Evolutionary conservation across 495 filamentous ascomycete genomes (phyloP).

Genomic region (Aspergillus conjunctus): DNA sequence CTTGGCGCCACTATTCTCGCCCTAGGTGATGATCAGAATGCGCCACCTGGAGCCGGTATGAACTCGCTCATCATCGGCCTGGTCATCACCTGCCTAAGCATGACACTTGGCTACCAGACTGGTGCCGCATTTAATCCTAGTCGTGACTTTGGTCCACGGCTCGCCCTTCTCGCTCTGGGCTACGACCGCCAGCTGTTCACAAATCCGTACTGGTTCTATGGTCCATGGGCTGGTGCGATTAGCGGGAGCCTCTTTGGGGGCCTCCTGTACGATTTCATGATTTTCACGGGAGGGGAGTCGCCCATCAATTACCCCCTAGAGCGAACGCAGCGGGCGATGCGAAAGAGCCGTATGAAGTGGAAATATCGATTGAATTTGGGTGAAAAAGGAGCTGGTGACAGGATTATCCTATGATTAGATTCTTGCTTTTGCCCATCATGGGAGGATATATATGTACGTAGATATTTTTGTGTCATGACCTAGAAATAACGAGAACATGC

Average conservation of each 20-base stretch:
- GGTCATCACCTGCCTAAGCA: slow-evolving; percentile 43
- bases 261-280: slow-evolving; percentile 54
- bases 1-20: slow-evolving; percentile 52
- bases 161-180: slow-evolving; percentile 44
- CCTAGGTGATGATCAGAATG: slow-evolving; percentile 57
- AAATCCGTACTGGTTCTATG: slow-evolving; percentile 54
- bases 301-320: slow-evolving; percentile 54
- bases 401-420: background rate
- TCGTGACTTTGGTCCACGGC: slow-evolving; percentile 54
- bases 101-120: slow-evolving; percentile 50
- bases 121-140: slow-evolving; percentile 54
- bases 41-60: slow-evolving; percentile 58
- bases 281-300: slow-evolving; percentile 56
- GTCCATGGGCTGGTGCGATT: slow-evolving; percentile 50
- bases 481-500: too few relatives aligned
- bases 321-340: slow-evolving; percentile 36
- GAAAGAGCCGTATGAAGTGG: slow-evolving; percentile 41
- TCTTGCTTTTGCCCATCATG: background rate
- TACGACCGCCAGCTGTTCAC: slow-evolving; percentile 46
- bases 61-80: slow-evolving; percentile 51
- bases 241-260: slow-evolving; percentile 48
- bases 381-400: slow-evolving; percentile 14
- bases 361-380: slow-evolving; percentile 28
- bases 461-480: too few relatives aligned
- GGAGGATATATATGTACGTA: too few relatives aligned